Evolutionary conservation across 768 basidiomycete genomes (phyloP).

Genomic region (Phylloporus arenicola): DNA sequence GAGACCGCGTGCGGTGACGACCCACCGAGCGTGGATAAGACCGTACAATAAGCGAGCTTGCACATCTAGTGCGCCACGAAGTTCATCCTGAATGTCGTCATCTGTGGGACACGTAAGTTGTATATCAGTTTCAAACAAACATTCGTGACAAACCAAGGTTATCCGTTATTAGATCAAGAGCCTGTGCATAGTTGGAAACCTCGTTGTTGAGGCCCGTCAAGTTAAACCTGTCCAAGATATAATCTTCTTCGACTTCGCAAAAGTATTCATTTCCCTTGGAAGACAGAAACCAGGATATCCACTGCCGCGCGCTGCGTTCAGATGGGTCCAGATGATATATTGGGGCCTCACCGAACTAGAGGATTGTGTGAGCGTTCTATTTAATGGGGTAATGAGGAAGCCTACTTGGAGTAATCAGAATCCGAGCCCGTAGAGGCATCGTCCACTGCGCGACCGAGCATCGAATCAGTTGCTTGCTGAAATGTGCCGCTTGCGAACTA

Average conservation of each 20-base stretch:
- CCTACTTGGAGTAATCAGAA: slow-evolving; percentile 93
- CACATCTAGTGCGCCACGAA: slow-evolving; percentile 85
- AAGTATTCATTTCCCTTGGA: slow-evolving; percentile 99
- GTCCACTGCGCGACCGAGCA: slow-evolving; percentile 57
- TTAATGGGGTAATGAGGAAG: slow-evolving; percentile 1
- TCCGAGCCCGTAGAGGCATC: slow-evolving; percentile 90
- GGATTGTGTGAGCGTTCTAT: slow-evolving; percentile 13
- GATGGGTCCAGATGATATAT: slow-evolving; percentile 8
- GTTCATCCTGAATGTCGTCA: slow-evolving; percentile 91
- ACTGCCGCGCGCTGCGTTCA: slow-evolving; percentile 42
- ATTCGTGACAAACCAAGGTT: slow-evolving; percentile 66
- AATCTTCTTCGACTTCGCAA: slow-evolving; percentile 98
- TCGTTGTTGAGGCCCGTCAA: slow-evolving; percentile 95
- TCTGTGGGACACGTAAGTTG: slow-evolving; percentile 41
- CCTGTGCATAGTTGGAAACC: slow-evolving; percentile 90
- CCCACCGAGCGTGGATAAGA: slow-evolving; percentile 95
- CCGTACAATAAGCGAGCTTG: slow-evolving; percentile 93
- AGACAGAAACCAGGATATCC: slow-evolving; percentile 97
- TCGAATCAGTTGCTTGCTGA: slow-evolving; percentile 22
- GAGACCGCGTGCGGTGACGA: slow-evolving; percentile 89
- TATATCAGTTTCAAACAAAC: background rate
- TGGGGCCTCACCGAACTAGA: slow-evolving; percentile 25
- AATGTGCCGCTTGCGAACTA: slow-evolving; percentile 15
- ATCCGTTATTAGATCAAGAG: slow-evolving; percentile 94
- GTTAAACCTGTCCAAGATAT: slow-evolving; percentile 97